phyloP scores from a whole-genome alignment of 495 filamentous ascomycete species.

The Daldinia caldariorum region DNA sequence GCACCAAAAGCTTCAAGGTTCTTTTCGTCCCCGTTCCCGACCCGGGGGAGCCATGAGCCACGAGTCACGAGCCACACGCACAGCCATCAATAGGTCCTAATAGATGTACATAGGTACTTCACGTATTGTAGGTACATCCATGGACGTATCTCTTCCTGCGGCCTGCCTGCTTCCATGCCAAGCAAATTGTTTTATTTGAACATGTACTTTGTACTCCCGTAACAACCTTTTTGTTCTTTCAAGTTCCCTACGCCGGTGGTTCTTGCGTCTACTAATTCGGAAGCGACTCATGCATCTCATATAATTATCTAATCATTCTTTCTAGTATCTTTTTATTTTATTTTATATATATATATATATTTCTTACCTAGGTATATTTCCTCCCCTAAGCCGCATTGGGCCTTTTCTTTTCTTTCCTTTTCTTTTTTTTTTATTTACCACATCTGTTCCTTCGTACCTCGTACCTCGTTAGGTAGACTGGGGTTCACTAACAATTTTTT shows the following conservation, averaged over 20 bases:
- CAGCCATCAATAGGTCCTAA: too few relatives aligned
- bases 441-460: too few relatives aligned
- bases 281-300: conserved; percentile 6
- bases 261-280: conserved; percentile 1
- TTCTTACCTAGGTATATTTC: too few relatives aligned
- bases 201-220: background rate
- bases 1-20: conserved; percentile 3
- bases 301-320: conserved; percentile 3
- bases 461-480: background rate
- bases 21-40: conserved; percentile 1
- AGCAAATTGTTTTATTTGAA: background rate
- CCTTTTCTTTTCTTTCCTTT: too few relatives aligned
- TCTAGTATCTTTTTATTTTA: too few relatives aligned
- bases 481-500: conserved; percentile 29
- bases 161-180: background rate
- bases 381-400: conserved; percentile 2
- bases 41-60: too few relatives aligned
- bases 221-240: too few relatives aligned
- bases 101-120: background rate
- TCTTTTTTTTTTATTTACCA: background rate
- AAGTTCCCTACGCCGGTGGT: background rate
- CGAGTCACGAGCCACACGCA: too few relatives aligned
- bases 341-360: too few relatives aligned
- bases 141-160: too few relatives aligned
- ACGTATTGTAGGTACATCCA: background rate